A percentile compares a stretch with the other conserved stretches of the same genome.
phyloP scores from a whole-genome alignment of 371 early-diverging fungal genomes.

The Saksenaea vasiformis region DNA sequence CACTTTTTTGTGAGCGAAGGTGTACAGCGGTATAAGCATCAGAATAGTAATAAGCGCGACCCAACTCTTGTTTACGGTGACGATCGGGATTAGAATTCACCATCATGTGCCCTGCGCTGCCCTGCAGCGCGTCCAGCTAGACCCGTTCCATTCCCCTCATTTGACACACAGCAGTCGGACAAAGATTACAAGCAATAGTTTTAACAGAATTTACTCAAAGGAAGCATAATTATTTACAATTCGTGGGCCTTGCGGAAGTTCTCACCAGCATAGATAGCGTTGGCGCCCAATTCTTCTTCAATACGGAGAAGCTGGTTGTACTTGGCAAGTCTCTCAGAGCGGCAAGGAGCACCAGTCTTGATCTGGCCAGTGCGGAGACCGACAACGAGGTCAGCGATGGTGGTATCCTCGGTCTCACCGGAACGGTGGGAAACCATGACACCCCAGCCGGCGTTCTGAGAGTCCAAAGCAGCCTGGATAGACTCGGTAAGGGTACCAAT shows the following conservation, averaged over 20 bases:
- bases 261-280: slow-evolving; percentile 90
- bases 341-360: slow-evolving; percentile 99
- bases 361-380: slow-evolving; percentile 98
- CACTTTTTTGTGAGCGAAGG: no score
- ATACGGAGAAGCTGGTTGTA: slow-evolving; percentile 98
- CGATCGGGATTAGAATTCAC: no score
- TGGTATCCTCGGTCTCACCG: slow-evolving; percentile 99
- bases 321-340: slow-evolving; percentile 97
- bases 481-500: slow-evolving; percentile 98
- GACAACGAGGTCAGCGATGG: slow-evolving; percentile 98
- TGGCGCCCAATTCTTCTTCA: slow-evolving; percentile 82
- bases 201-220: not conserved
- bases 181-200: not conserved
- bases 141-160: not conserved
- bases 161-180: not conserved
- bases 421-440: slow-evolving; percentile 99
- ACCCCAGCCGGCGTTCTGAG: slow-evolving; percentile 90
- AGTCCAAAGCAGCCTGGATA: slow-evolving; percentile 76
- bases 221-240: slow-evolving; percentile 39
- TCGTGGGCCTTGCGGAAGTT: slow-evolving; percentile 86
- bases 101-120: no score
- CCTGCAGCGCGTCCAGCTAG: not conserved
- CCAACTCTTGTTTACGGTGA: no score
- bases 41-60: no score
- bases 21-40: no score